Evolutionary conservation across 805 yeast species (phyloP), one percentile per base, ranked within the genome.

Genomic region (Yueomyces sinensis): DNA sequence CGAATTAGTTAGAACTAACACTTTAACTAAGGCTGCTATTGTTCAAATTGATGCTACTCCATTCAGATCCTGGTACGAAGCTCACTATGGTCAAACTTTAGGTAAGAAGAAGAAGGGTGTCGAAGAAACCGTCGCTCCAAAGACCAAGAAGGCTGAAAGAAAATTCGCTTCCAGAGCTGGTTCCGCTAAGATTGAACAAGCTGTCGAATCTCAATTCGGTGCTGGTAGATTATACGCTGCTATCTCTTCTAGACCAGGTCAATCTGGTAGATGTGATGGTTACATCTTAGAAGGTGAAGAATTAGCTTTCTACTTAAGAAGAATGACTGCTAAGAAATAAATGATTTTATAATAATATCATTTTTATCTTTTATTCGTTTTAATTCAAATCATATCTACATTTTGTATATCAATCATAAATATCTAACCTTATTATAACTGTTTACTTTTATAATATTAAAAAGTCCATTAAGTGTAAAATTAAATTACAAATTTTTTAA

Each of bases 281-380:
- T 91, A 91, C 93, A 81, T 91, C 73, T 82, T 91, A 68, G 98
- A 91, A 78, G 98, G 98, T 74, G 98, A 91, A 69, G 98, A 91
- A 76, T 84, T 91, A 71, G 97, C 97, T 68, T 91, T 91, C 94
- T 91, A 91, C 95, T 80, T 91, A 70, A 86, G 95, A 81, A 89
- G 95, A 84, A 76, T 91, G 72, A 78, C 95, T 69, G 93, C 95
- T 67, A 89, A 91, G 87, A 91, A 89, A 82, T 89, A 86, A 79
- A 58, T 32, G 3, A 20, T 56, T 38, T 33, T 27, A 2, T 9
- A 28, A 27, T 6, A 27, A 27, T 11, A 11, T 27, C 11, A 27
- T 9, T 6, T 27, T 13, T n/a, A 27, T 27, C n/a, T 6, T 9
- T 27, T 13, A 9, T 9, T 27, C 6, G 7, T 27, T 27, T 27